Base-by-base conservation (phyloP, 116 monocot species). In the Dioscorea cayenensis region DNA sequence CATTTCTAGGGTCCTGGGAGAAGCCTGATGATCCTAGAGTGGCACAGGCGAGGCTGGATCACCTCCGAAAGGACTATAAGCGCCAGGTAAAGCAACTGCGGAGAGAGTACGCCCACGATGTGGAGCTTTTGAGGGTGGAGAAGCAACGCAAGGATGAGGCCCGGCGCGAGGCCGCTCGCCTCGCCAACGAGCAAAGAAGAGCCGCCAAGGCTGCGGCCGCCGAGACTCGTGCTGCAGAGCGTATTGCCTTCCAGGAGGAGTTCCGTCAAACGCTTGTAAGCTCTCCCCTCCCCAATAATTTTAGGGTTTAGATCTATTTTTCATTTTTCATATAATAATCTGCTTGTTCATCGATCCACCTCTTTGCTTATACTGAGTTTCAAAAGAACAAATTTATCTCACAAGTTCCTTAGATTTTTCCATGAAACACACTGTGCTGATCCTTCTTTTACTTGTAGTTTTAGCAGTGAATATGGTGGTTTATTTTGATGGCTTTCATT, bases 151-250 rank as follows among this genome's bases (percentile, higher is more conserved):
- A 81, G 77, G 90, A 81, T 23, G 92, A 90, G 35, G 96, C 88
- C 3, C 73, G 82, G 48, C 79, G 82, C 11, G 95, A 96, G 79
- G 90, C 92, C 63, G 74, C 75, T 17, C 83, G 92, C 20, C 58
- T 82, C 49, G 89, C 83, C 63, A 92, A 84, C 60, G 88, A 90
- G 71, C 77, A 92, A 81, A 72, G 86, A 35, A 92, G 88, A 81
- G 86, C 82, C 22, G 87, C 90, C 55, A 96, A 96, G 81, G 84
- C 87, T 28, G 84, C 84, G n/a, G 88, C 80, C 28, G 92, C 84
- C 12, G 48, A 90, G 84, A 84, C 77, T 21, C 79, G 81, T 20
- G 90, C 90, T 10, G 85, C 78, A 14, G 82, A 92, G 76, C 87
- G 86, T 36, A 76, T 66, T 65, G 86, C 80, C 48, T 77, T 90